A percentile compares a stretch with the other conserved stretches of the same genome.
Conservation (phyloP, 1,284 basidiomycete genomes). For the Cryptococcus hybrid region DNA sequence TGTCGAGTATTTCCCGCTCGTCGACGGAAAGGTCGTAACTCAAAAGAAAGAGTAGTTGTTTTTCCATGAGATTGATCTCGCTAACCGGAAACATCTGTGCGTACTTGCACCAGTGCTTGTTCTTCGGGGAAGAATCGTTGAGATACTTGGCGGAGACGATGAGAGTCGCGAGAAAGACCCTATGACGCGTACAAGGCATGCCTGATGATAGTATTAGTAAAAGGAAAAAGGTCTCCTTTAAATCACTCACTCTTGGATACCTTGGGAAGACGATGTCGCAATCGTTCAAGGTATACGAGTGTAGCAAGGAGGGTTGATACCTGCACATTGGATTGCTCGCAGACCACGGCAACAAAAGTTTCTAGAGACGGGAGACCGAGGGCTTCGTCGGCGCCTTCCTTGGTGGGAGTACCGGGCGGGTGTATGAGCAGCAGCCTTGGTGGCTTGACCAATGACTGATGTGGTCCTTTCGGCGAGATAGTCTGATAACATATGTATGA, state of each 20-base stretch:
- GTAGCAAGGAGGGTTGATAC: constrained; percentile 89
- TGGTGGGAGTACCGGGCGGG: constrained; percentile 27
- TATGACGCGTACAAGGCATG: constrained; percentile 82
- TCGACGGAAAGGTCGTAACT: constrained; percentile 85
- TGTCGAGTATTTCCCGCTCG: constrained; percentile 68
- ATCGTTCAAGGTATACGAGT: constrained; percentile 87
- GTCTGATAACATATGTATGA: constrained; percentile 19
- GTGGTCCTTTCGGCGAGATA: constrained; percentile 49
- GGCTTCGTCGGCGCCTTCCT: constrained; percentile 47
- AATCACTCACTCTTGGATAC: constrained; percentile 71
- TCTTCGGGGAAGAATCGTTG: constrained; percentile 94
- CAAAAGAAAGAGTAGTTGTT: constrained; percentile 82
- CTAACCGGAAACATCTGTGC: constrained; percentile 64
- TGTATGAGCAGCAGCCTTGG: constrained; percentile 37
- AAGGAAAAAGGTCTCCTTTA: too few relatives aligned
- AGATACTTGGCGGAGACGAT: constrained; percentile 97
- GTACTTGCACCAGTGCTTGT: constrained; percentile 84
- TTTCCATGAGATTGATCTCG: constrained; percentile 92
- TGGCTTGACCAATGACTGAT: constrained; percentile 49
- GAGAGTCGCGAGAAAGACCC: constrained; percentile 91
- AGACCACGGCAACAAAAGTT: constrained; percentile 81
- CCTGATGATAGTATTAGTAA: constrained; percentile 17
- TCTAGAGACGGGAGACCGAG: constrained; percentile 72
- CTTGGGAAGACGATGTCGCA: constrained; percentile 74
- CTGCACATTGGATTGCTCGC: constrained; percentile 84